These are phyloP conservation scores for Silene vulgaris DNA, from an alignment of 179 eudicot species.

Conservation along the genomic window DNA sequence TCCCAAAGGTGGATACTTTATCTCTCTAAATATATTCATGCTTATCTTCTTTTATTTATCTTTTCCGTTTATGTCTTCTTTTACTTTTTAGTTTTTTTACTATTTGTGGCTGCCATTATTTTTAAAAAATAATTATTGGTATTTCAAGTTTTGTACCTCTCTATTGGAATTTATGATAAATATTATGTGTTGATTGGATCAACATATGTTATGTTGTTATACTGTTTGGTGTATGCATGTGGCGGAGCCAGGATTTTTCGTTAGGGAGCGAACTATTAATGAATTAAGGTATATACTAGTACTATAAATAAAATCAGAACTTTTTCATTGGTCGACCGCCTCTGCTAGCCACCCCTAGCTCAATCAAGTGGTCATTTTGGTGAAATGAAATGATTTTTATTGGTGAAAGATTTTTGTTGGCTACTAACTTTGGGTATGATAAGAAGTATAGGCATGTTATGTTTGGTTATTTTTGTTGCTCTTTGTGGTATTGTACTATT, in stretches of 20 bases:
- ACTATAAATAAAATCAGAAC: too few relatives aligned
- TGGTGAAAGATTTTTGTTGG: not conserved
- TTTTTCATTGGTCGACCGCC: too few relatives aligned
- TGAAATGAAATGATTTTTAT: not conserved
- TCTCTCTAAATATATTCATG: not conserved
- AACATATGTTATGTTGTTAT: not conserved
- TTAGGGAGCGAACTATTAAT: too few relatives aligned
- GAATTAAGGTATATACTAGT: too few relatives aligned
- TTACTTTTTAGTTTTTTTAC: constrained; percentile 9
- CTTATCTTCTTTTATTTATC: not conserved
- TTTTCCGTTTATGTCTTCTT: not conserved
- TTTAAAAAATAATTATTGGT: too few relatives aligned
- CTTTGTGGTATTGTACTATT: constrained; percentile 16
- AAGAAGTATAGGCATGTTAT: not conserved
- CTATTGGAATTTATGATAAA: constrained; percentile 6
- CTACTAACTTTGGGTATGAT: too few relatives aligned
- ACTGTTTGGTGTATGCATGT: constrained; percentile 26
- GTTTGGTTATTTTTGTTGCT: constrained; percentile 11
- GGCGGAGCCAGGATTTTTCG: constrained; percentile 9
- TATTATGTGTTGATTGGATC: constrained; percentile 17
- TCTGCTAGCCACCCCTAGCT: too few relatives aligned
- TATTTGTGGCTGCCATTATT: constrained; percentile 1
- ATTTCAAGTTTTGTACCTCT: not conserved
- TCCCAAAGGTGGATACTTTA: constrained; percentile 29
- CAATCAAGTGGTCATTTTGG: too few relatives aligned